Conservation (phyloP, 2,329 filamentous ascomycete genomes). For the Fusarium avenaceum region DNA sequence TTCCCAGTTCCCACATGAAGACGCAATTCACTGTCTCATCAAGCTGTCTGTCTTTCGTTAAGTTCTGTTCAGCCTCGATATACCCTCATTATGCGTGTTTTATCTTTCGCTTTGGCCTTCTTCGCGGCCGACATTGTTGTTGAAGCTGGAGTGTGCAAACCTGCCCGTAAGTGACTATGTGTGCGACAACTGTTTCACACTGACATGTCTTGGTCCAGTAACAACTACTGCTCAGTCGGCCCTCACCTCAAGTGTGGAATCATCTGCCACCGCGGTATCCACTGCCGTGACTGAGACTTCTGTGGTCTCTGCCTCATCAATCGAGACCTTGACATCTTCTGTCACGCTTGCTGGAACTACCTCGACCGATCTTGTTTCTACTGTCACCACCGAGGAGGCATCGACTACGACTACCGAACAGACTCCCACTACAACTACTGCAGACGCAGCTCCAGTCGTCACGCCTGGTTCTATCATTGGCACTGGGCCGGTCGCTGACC, state of each 20-base stretch:
- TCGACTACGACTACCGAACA: neutral
- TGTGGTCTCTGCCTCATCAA: neutral
- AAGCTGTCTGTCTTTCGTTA: slow-evolving; percentile 18
- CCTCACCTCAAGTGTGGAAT: neutral
- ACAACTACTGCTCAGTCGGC: neutral
- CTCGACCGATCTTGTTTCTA: neutral
- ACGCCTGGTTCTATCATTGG: slow-evolving; percentile 11
- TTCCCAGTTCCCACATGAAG: neutral
- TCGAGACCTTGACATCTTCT: neutral
- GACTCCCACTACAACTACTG: neutral
- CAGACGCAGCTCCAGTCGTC: neutral
- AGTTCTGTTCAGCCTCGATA: neutral
- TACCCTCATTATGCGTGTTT: neutral
- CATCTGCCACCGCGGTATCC: neutral
- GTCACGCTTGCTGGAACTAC: neutral
- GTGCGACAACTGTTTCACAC: fast-evolving
- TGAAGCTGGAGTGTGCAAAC: slow-evolving; percentile 21
- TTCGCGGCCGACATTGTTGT: neutral
- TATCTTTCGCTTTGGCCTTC: neutral
- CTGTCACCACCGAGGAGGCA: no score
- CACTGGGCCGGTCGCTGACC: neutral
- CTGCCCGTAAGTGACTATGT: neutral
- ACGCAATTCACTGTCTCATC: neutral
- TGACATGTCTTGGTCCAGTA: neutral
- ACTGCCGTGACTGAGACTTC: neutral